Conservation (phyloP, 768 basidiomycete genomes). For the Nidularia pulvinata region DNA sequence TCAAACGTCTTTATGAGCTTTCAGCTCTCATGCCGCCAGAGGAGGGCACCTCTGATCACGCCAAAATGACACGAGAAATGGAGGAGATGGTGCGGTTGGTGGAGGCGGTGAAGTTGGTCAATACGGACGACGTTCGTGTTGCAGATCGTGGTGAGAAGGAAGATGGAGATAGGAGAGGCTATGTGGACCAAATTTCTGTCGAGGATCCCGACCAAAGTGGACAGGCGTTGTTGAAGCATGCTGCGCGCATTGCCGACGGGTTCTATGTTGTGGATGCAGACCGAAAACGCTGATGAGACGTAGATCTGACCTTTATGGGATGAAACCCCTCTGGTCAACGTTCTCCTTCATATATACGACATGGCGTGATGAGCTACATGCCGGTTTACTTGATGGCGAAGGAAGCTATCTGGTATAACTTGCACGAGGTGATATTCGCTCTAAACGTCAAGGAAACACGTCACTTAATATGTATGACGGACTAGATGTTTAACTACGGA, state of each 20-base stretch:
- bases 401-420: no score
- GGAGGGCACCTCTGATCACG: constrained; percentile 53
- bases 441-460: no score
- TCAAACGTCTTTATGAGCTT: constrained; percentile 67
- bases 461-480: no score
- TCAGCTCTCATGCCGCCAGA: constrained; percentile 72
- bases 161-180: constrained; percentile 28
- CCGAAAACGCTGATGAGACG: constrained; percentile 15
- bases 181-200: not conserved
- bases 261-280: constrained; percentile 68
- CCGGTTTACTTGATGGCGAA: no score
- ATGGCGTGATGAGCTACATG: no score
- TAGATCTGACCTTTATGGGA: not conserved
- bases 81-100: constrained; percentile 77
- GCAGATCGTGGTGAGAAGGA: constrained; percentile 31
- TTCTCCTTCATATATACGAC: no score
- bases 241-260: constrained; percentile 46
- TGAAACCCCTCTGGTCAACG: no score
- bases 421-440: no score
- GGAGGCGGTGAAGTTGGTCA: constrained; percentile 75
- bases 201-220: constrained; percentile 28
- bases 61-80: constrained; percentile 53
- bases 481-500: no score
- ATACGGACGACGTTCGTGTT: constrained; percentile 31
- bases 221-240: constrained; percentile 45